Evolutionary conservation across 371 early-diverging fungal species (phyloP), one percentile per base, ranked within the genome.

Genomic region (Lichtheimia hyalospora): DNA sequence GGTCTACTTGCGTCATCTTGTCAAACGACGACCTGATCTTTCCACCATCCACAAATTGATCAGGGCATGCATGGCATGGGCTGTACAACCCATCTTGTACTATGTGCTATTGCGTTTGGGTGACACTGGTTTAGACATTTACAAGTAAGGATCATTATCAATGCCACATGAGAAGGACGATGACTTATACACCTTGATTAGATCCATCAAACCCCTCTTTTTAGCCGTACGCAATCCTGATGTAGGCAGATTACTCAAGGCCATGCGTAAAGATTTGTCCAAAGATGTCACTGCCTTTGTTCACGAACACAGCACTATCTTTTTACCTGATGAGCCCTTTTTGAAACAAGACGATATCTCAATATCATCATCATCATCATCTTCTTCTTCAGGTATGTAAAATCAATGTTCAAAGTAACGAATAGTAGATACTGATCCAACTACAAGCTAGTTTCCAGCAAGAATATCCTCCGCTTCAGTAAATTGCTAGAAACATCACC

Each of bases 111-210:
- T 98, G 70, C 83, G 87, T 5, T 85, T 91, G 50, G 91, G 94
- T 39, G 97, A 98, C 63, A 85, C 84, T 49, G 96, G 95, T 1
- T 57, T 91, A 8, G 97, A 96, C 67, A 87, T 96, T 34, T 83
- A 91, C 70, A 88, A 84, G 83, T 86, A 68, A 70, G 58, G 42
- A 52, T 5, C 16, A 34, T 16, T 18, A 2, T 12, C 25, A 24
- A 18, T 3, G 24, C 14, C 50, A 16, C 8, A 21, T 18, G 41
- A 16, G n/a, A 40, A 12, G 43, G 13, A 20, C 41, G 14, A 18
- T 15, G 7, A 12, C 13, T 21, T 16, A 10, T 24, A 43, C 10
- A 34, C 34, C 34, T 8, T 34, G 5, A 23, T 14, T 51, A 85
- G 86, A 61, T 95, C 95, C 3, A 81, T 96, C 60, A 86, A 89